Percentiles rank a stretch among this genome's conserved stretches.
These are phyloP conservation scores for Pholiota adiposa DNA, from an alignment of 1,284 basidiomycete species.

Conservation along the genomic window DNA sequence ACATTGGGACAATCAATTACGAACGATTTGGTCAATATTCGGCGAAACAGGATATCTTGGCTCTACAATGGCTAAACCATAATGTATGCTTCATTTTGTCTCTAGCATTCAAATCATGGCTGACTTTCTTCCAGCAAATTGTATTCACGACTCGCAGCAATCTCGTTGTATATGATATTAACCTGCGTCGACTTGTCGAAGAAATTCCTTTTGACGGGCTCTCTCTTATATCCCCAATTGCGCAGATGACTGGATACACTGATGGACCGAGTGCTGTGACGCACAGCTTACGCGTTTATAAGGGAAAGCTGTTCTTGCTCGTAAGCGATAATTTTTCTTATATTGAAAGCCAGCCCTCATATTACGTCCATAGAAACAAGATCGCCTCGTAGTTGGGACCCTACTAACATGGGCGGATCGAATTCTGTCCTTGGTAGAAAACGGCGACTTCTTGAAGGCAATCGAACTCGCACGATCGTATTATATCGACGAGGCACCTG, in stretches of 20 bases:
- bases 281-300: slow-evolving; percentile 82
- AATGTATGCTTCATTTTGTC: slow-evolving; percentile 60
- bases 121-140: slow-evolving; percentile 54
- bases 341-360: background rate
- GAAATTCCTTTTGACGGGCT: slow-evolving; percentile 58
- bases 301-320: slow-evolving; percentile 90
- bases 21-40: slow-evolving; percentile 60
- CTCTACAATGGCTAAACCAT: slow-evolving; percentile 76
- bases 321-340: slow-evolving; percentile 50
- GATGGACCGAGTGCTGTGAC: slow-evolving; percentile 54
- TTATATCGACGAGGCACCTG: slow-evolving; percentile 82
- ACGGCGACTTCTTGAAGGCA: slow-evolving; percentile 89
- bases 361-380: slow-evolving; percentile 52
- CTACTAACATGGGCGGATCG: slow-evolving; percentile 96
- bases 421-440: slow-evolving; percentile 82
- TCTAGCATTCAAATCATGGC: slow-evolving; percentile 11
- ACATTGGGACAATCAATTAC: slow-evolving; percentile 67
- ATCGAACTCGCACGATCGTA: slow-evolving; percentile 88
- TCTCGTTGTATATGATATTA: slow-evolving; percentile 76
- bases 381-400: slow-evolving; percentile 82
- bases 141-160: slow-evolving; percentile 58
- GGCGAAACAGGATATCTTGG: slow-evolving; percentile 60
- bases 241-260: slow-evolving; percentile 42
- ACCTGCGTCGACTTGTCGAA: slow-evolving; percentile 59
- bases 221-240: slow-evolving; percentile 56